Evolutionary conservation across 441 rosid species (phyloP).

Genomic region (Aleurites moluccanus): DNA sequence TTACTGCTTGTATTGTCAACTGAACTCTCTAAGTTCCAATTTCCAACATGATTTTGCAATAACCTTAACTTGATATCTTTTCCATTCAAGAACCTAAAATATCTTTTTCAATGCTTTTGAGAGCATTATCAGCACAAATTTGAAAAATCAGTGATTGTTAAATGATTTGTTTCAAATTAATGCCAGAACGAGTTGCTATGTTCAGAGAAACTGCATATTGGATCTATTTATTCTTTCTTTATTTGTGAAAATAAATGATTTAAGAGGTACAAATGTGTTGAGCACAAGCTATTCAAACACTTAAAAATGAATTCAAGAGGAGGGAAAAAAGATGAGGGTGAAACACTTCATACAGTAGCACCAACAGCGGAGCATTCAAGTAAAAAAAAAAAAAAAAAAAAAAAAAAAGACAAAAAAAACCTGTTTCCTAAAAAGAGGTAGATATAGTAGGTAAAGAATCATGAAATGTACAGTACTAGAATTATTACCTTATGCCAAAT

Average conservation of each 20-base stretch:
- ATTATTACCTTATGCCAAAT: conserved; percentile 84
- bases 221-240: not conserved
- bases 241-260: not conserved
- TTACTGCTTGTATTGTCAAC: not conserved
- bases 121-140: not conserved
- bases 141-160: not conserved
- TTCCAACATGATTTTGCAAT: not conserved
- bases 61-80: not conserved
- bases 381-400: not conserved
- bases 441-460: not conserved
- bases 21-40: not conserved
- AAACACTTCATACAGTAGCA: not conserved
- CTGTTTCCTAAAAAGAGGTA: not conserved
- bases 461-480: not conserved
- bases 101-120: not conserved
- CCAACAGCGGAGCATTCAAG: not conserved
- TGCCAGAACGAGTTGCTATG: not conserved
- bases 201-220: not conserved
- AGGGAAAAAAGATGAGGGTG: not conserved
- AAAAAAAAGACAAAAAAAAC: not conserved
- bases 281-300: not conserved
- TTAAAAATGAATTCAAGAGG: not conserved
- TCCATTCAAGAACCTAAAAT: not conserved
- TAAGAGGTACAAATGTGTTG: not conserved
- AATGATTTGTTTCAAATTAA: not conserved